phyloP scores from a whole-genome alignment of 2,329 filamentous ascomycete genomes.

The Fusarium cicatricum region DNA sequence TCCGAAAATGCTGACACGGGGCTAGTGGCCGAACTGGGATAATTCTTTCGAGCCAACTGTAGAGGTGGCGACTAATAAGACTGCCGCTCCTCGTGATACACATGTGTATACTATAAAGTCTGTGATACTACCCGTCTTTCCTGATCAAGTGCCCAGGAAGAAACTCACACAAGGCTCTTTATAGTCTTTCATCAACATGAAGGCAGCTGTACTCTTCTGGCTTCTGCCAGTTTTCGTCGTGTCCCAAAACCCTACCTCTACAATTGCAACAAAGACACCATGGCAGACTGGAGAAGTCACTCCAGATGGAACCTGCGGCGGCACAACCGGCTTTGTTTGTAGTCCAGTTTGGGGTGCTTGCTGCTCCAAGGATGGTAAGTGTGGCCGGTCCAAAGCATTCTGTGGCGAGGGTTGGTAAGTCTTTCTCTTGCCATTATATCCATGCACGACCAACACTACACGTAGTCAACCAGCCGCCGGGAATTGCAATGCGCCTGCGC shows the following conservation, averaged over 20 bases:
- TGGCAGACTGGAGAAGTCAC: conserved; percentile 16
- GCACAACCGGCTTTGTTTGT: conserved; percentile 7
- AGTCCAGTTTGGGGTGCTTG: conserved; percentile 14
- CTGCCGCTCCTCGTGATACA: too few relatives aligned
- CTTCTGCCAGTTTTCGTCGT: conserved; percentile 4
- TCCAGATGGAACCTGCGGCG: conserved; percentile 6
- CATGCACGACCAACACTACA: background rate
- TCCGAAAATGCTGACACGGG: too few relatives aligned
- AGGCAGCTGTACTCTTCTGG: background rate
- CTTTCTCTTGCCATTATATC: accelerated
- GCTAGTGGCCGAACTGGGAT: too few relatives aligned
- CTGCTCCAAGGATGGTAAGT: conserved; percentile 5
- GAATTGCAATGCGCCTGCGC: conserved; percentile 12
- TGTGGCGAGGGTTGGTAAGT: conserved; percentile 17
- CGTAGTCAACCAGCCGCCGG: background rate
- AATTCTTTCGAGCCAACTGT: too few relatives aligned
- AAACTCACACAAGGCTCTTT: background rate
- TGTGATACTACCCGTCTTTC: too few relatives aligned
- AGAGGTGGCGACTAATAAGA: too few relatives aligned
- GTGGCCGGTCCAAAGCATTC: conserved; percentile 13
- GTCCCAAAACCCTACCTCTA: conserved; percentile 1
- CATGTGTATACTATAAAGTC: too few relatives aligned
- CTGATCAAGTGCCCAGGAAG: too few relatives aligned
- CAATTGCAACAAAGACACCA: background rate
- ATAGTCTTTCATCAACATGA: background rate